Evolutionary conservation across 2,329 filamentous ascomycete species (phyloP).

Genomic region (Didymosphaeria variabile): DNA sequence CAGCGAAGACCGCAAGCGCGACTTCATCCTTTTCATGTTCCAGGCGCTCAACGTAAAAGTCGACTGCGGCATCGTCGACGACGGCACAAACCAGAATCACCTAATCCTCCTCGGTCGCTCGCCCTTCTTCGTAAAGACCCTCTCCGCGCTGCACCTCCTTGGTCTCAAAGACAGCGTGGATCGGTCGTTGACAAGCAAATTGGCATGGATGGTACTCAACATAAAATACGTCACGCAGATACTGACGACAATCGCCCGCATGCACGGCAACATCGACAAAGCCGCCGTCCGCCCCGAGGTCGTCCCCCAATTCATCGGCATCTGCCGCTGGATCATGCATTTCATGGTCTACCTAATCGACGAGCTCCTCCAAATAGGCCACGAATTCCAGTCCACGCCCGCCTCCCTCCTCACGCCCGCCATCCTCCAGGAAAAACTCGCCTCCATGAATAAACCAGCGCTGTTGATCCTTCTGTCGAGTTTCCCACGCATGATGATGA

Average conservation of each 20-base stretch:
- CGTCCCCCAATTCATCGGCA: constrained; percentile 63
- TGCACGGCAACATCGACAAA: constrained; percentile 61
- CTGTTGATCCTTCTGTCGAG: constrained; percentile 44
- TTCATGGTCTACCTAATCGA: constrained; percentile 65
- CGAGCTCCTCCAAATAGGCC: constrained; percentile 53
- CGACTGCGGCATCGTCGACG: constrained; percentile 82
- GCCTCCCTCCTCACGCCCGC: constrained; percentile 54
- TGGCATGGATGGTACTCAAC: constrained; percentile 78
- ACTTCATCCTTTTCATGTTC: constrained; percentile 72
- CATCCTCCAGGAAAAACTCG: constrained; percentile 37
- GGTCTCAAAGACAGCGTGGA: constrained; percentile 58
- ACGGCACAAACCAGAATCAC: constrained; percentile 57
- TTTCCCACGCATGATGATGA: constrained; percentile 50
- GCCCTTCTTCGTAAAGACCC: constrained; percentile 77
- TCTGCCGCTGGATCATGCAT: constrained; percentile 81
- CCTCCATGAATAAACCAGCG: constrained; percentile 46
- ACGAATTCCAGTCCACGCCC: constrained; percentile 27
- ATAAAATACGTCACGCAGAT: constrained; percentile 72
- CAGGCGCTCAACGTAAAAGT: constrained; percentile 63
- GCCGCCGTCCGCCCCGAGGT: constrained; percentile 42
- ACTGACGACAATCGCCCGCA: constrained; percentile 65
- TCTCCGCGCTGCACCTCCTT: constrained; percentile 81
- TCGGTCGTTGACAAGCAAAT: constrained; percentile 74
- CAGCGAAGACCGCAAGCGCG: constrained; percentile 36
- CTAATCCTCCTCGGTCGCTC: constrained; percentile 54